phyloP scores from a whole-genome alignment of 306 rosid genomes.

The Trifolium fragiferum region DNA sequence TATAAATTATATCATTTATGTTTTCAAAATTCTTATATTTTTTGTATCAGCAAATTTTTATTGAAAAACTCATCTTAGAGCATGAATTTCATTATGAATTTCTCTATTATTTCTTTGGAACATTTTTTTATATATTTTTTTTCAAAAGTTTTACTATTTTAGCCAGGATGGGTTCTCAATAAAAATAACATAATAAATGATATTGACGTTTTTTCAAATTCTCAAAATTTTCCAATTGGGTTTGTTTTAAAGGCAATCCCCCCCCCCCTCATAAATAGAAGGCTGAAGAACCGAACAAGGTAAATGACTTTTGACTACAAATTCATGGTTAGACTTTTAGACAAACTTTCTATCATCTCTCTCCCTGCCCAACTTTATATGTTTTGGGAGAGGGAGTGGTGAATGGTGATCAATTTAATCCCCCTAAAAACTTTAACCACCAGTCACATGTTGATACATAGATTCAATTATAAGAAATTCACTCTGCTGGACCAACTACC shows the following conservation, averaged over 20 bases:
- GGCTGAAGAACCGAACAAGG: slow-evolving; percentile 22
- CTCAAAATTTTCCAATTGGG: slow-evolving; percentile 18
- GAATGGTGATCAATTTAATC: slow-evolving; percentile 19
- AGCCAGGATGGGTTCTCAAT: neutral
- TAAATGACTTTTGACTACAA: slow-evolving; percentile 4
- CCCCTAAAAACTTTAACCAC: slow-evolving; percentile 15
- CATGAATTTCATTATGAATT: too few relatives aligned
- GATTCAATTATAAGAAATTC: slow-evolving; percentile 25
- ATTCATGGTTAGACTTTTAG: slow-evolving; percentile 32
- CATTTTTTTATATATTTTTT: neutral
- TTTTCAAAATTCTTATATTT: too few relatives aligned
- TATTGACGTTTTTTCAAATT: slow-evolving; percentile 25
- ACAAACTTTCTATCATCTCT: slow-evolving; percentile 27
- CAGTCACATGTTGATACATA: slow-evolving; percentile 28
- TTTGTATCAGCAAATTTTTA: too few relatives aligned
- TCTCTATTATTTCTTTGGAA: neutral
- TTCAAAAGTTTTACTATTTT: neutral
- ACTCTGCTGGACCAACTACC: slow-evolving; percentile 5
- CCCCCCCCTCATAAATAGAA: slow-evolving; percentile 19
- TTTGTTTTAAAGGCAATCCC: slow-evolving; percentile 17
- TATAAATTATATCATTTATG: too few relatives aligned
- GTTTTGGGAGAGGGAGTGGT: slow-evolving; percentile 25
- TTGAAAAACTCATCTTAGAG: too few relatives aligned
- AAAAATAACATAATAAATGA: slow-evolving; percentile 23
- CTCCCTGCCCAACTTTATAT: slow-evolving; percentile 15